Evolutionary conservation across 768 basidiomycete genomes (phyloP).

Genomic region (Agaricus sinodeliciosus): DNA sequence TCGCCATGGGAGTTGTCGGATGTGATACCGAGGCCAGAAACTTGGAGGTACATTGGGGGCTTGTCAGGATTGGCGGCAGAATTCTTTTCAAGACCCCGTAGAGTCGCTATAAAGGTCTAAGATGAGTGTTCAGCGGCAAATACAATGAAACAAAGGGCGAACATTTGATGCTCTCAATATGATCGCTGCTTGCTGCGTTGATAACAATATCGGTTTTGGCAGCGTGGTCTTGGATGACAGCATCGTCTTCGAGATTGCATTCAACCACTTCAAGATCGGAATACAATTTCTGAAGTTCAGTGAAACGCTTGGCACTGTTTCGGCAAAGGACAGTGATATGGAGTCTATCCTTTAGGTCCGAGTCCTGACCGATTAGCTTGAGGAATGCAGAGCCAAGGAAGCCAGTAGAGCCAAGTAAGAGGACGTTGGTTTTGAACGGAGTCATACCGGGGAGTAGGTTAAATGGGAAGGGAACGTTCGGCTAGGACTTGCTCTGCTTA

Average conservation of each 20-base stretch:
- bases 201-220: constrained; percentile 2
- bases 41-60: constrained; percentile 29
- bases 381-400: constrained; percentile 5
- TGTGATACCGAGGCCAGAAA: constrained; percentile 34
- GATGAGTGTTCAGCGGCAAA: background rate
- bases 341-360: constrained; percentile 1
- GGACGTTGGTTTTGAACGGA: background rate
- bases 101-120: background rate
- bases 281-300: background rate
- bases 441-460: background rate
- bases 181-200: constrained; percentile 6
- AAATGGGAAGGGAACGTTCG: background rate
- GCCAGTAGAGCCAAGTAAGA: background rate
- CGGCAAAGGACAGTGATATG: constrained; percentile 1
- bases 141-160: background rate
- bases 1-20: constrained; percentile 36
- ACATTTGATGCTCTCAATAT: constrained; percentile 1
- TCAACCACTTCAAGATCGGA: constrained; percentile 1
- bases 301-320: background rate
- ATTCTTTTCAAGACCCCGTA: background rate
- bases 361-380: constrained; percentile 1
- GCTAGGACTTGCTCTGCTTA: too few relatives aligned
- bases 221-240: constrained; percentile 5
- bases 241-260: background rate
- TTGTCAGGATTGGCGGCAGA: background rate